Base-by-base conservation (phyloP, 495 filamentous ascomycete species). In the Trichocladium antarcticum region DNA sequence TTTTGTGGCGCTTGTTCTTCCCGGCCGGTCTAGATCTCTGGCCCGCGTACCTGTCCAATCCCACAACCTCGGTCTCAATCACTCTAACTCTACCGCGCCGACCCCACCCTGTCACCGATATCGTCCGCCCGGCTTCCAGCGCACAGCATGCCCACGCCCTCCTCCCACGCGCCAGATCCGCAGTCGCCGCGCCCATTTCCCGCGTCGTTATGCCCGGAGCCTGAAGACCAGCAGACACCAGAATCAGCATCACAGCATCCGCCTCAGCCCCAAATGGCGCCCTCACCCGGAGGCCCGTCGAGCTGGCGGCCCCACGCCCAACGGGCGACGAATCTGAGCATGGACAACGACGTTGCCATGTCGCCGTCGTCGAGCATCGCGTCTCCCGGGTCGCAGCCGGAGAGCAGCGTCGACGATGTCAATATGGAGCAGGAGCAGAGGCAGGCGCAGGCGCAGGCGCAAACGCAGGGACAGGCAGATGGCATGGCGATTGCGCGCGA, bases 61-160 rank as follows among this genome's bases (percentile, higher is more conserved):
- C 16, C 42, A 12, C 11, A 11, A 38, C 44, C n/a, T n/a, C n/a
- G n/a, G n/a, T n/a, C n/a, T n/a, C n/a, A n/a, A 51, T 40, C 49
- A 19, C 36, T 2, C 2, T n/a, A 20, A n/a, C n/a, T n/a, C n/a
- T n/a, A n/a, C n/a, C n/a, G n/a, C n/a, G n/a, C n/a, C n/a, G n/a
- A 24, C 17, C 19, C 6, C 34, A 50, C 21, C 19, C 11, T 20
- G 3, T 32, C 31, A 32, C 31, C 10, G 31, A 3, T 8, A 27
- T 32, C 31, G 10, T 10, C 10, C 9, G 9, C 5, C 10, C 31
- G 31, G 2, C 5, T 14, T 32, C 10, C 31, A 14, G 11, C 4
- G 11, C 31, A 10, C 31, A 32, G 31, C 52, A 78, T 78, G 75
- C 75, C 75, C 54, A 75, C 72, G 32, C 72, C 74, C 15, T 74